These are phyloP conservation scores for Monoraphidium neglectum DNA, from an alignment of 139 green algal genomes.

Conservation along the genomic window DNA sequence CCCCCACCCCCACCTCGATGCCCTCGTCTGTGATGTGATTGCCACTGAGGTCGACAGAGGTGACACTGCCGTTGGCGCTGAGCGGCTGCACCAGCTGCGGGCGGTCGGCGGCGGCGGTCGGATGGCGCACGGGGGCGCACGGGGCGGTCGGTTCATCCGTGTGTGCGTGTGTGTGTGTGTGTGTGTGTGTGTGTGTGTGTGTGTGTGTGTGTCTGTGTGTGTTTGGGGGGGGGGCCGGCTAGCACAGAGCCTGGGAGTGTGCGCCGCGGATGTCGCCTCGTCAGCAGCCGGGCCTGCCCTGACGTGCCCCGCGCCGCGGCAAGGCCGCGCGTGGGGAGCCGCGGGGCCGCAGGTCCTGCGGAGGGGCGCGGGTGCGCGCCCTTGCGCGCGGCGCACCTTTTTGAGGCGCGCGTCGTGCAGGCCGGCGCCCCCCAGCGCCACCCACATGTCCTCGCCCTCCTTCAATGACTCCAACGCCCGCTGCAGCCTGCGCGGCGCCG, in stretches of 20 bases:
- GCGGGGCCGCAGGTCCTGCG: no score
- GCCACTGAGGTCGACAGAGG: constrained; percentile 56
- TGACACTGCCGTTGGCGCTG: constrained; percentile 53
- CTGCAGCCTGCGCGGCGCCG: constrained; percentile 5
- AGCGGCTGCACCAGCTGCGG: constrained; percentile 60
- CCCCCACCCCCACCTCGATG: constrained; percentile 38
- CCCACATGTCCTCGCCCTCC: constrained; percentile 51
- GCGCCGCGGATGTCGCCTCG: no score
- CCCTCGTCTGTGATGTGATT: constrained; percentile 66
- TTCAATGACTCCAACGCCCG: constrained; percentile 19
- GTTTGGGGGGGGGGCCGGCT: neutral
- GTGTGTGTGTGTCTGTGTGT: neutral
- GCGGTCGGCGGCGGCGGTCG: no score
- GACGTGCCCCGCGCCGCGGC: no score
- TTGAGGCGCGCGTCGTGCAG: constrained; percentile 48
- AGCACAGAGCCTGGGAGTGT: neutral
- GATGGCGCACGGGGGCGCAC: neutral
- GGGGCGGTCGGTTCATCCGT: neutral
- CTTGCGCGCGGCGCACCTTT: constrained; percentile 34
- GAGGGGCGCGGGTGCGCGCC: no score
- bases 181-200: neutral
- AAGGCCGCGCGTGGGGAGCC: no score
- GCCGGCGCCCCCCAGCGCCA: constrained; percentile 41
- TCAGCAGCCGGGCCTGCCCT: no score
- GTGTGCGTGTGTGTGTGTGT: neutral